These are phyloP conservation scores for Anacardium occidentale DNA, from an alignment of 345 rosid species.

Conservation along the genomic window DNA sequence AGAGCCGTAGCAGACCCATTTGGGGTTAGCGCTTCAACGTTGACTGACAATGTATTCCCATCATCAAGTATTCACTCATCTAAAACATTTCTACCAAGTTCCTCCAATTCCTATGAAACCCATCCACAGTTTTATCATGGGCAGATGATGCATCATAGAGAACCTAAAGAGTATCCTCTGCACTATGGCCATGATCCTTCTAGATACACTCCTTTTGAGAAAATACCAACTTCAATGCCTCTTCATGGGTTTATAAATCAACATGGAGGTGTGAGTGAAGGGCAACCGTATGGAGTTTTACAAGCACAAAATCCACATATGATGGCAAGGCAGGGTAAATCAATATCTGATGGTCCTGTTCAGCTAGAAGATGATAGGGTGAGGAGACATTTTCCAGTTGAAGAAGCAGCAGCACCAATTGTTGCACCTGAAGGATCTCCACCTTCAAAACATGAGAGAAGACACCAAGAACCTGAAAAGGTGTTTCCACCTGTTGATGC, in stretches of 20 bases:
- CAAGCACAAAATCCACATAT: constrained; percentile 41
- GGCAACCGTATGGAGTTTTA: constrained; percentile 32
- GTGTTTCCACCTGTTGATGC: constrained; percentile 42
- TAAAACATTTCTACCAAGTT: constrained; percentile 39
- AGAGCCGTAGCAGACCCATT: constrained; percentile 31
- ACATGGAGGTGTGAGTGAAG: constrained; percentile 41
- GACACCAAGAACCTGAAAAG: constrained; percentile 33
- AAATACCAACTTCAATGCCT: constrained; percentile 36
- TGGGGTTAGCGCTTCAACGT: constrained; percentile 39
- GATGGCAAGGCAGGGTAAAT: constrained; percentile 35
- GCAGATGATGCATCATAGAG: constrained; percentile 46
- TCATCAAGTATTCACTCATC: constrained; percentile 41
- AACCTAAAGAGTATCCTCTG: constrained; percentile 36
- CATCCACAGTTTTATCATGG: constrained; percentile 45
- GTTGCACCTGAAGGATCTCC: constrained; percentile 33
- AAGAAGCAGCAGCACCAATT: constrained; percentile 35
- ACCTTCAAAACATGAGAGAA: constrained; percentile 33
- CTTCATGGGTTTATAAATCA: constrained; percentile 40
- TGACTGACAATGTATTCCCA: constrained; percentile 34
- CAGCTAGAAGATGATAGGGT: constrained; percentile 40
- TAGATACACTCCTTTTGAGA: constrained; percentile 37
- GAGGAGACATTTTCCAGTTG: constrained; percentile 35
- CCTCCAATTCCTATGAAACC: constrained; percentile 46
- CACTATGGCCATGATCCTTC: constrained; percentile 40
- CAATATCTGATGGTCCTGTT: constrained; percentile 34